These are phyloP conservation scores for Glebionis coronaria DNA, from an alignment of 129 eudicot species.

Conservation along the genomic window DNA sequence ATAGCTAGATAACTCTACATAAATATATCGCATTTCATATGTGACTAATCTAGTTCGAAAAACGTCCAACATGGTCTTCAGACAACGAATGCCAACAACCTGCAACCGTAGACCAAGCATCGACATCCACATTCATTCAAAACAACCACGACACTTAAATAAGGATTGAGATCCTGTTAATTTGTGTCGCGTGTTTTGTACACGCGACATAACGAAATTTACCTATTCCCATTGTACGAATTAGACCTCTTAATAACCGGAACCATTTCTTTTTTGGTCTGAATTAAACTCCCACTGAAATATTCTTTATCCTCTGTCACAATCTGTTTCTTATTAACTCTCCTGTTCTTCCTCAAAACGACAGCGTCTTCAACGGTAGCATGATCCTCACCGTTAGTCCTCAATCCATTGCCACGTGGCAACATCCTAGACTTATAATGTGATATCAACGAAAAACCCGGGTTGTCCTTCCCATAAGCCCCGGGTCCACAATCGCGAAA, in stretches of 20 bases:
- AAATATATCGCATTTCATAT: neutral
- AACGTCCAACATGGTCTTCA: neutral
- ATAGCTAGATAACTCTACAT: neutral
- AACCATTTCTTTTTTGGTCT: constrained; percentile 62
- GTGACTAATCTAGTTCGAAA: neutral
- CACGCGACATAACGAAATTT: constrained; percentile 9
- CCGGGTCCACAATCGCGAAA: constrained; percentile 80
- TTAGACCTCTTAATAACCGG: constrained; percentile 73
- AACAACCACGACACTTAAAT: neutral
- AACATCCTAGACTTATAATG: constrained; percentile 54
- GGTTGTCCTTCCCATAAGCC: constrained; percentile 45
- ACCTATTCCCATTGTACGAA: constrained; percentile 79
- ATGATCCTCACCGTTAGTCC: constrained; percentile 33
- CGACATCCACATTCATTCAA: neutral
- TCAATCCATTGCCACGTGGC: constrained; percentile 74
- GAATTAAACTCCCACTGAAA: constrained; percentile 92
- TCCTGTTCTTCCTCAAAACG: constrained; percentile 36
- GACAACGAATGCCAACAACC: too few species aligned
- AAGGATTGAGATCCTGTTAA: too few species aligned
- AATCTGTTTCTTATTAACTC: constrained; percentile 32
- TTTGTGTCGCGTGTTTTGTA: too few species aligned
- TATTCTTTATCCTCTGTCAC: constrained; percentile 79
- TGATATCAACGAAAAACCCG: constrained; percentile 68
- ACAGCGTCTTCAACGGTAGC: constrained; percentile 24
- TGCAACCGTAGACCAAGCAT: too few species aligned